Conservation (phyloP, 176 grass and related monocot species). For the Ensete ventricosum region DNA sequence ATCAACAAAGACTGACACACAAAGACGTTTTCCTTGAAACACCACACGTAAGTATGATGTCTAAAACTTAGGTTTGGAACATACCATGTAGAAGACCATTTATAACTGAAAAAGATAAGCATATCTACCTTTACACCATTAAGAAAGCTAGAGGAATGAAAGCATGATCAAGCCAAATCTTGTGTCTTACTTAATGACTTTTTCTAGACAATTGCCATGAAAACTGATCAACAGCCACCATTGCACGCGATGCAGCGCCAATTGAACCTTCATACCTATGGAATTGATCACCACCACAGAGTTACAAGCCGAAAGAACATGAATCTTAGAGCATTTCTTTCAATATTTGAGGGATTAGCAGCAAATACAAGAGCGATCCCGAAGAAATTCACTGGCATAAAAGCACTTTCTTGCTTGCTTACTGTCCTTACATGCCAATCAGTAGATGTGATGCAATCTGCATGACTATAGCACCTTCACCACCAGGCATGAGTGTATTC, state of each 20-base stretch:
- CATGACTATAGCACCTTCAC: slow-evolving; percentile 76
- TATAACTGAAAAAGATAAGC: too few species aligned
- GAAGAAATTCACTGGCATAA: neutral
- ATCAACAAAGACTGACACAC: too few species aligned
- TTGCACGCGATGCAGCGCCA: slow-evolving; percentile 62
- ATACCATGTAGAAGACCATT: too few species aligned
- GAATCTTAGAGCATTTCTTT: slow-evolving; percentile 1
- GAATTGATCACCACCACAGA: neutral
- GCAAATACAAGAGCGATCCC: too few species aligned
- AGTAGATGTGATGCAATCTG: slow-evolving; percentile 64
- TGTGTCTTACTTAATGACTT: slow-evolving; percentile 16
- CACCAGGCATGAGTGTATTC: slow-evolving; percentile 47
- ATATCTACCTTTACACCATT: too few species aligned
- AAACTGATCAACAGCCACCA: slow-evolving; percentile 72
- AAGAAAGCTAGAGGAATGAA: too few species aligned
- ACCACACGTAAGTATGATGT: too few species aligned
- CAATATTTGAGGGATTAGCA: slow-evolving; percentile 4
- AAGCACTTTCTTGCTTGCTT: neutral
- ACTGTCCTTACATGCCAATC: slow-evolving; percentile 52
- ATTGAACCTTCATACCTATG: slow-evolving; percentile 84
- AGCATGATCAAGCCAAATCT: too few species aligned
- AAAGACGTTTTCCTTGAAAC: too few species aligned
- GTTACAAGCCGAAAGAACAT: neutral
- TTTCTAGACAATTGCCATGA: slow-evolving; percentile 50
- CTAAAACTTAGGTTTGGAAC: too few species aligned